Base-by-base conservation (phyloP, 345 rosid genomes). In the Corchorus olitorius region DNA sequence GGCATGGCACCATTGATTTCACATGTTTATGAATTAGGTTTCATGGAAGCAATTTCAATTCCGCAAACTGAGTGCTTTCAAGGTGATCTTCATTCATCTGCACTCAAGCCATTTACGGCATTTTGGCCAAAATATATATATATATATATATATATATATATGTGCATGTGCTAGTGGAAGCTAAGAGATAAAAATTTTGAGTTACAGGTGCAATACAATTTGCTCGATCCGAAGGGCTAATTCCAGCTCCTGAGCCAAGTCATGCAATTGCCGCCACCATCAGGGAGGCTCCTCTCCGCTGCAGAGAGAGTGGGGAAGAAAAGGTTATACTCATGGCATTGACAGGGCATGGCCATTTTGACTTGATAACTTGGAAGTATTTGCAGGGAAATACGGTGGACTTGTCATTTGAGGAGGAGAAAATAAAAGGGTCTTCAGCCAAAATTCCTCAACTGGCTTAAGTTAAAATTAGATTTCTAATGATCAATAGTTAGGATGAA, bases 271-370 rank as follows among this genome's bases (percentile, higher is more conserved):
- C 98, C 6, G 98, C 99, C 15, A 87, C 98, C 62, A 93, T 95
- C 65, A 82, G 91, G 85, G 97, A 95, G 83, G 99, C 98, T 73
- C 85, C 98, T 73, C 85, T 95, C 35, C 87, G 58, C 7, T 95
- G 99, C 75, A 91, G 69, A 77, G 92, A 91, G 84, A 85, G 88
- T 0, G 94, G 99, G 73, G 97, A 93, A 83, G 83, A 86, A 11
- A 93, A 92, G 85, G 98, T 93, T 41, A 95, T 95, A 84, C 89
- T 95, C 11, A 93, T 77, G 84, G 97, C 96, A 13, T 88, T 91
- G 97, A 91, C 98, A 81, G 99, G 99, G 37, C 99, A 95, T 70
- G 99, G 99, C 74, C 99, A 95, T 77, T 95, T 95, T 46, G 98
- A 95, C 78, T 87, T 95, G 70, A 13, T 92, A 4, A 78, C 99